phyloP scores from a whole-genome alignment of 164 flowering plant genomes.

The Taxillus chinensis region DNA sequence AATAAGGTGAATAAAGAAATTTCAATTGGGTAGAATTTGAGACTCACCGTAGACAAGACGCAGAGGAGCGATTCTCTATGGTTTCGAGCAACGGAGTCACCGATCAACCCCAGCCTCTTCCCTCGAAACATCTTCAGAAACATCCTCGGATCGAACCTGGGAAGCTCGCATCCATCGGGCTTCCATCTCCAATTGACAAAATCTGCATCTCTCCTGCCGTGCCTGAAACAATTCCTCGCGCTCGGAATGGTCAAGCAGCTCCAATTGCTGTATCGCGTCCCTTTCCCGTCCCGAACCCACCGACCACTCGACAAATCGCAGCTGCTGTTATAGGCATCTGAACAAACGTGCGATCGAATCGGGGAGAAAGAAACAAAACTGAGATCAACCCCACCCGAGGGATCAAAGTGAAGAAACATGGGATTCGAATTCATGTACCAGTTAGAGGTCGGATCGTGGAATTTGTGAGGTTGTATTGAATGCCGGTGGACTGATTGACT shows the following conservation, averaged over 20 bases:
- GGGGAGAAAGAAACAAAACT: too few species aligned
- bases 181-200: conserved; percentile 82
- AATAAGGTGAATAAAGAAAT: not conserved
- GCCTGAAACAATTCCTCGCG: conserved; percentile 69
- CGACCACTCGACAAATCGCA: conserved; percentile 64
- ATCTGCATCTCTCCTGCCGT: conserved; percentile 52
- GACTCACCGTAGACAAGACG: conserved; percentile 57
- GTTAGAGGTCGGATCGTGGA: too few species aligned
- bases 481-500: not conserved
- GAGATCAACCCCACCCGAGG: too few species aligned
- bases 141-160: conserved; percentile 43
- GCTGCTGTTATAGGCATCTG: not conserved
- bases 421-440: too few species aligned
- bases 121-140: conserved; percentile 49
- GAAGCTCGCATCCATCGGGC: conserved; percentile 62
- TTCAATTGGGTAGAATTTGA: not conserved
- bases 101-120: conserved; percentile 65
- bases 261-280: conserved; percentile 55
- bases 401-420: too few species aligned
- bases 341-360: too few species aligned
- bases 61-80: conserved; percentile 81
- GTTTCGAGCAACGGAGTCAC: conserved; percentile 73
- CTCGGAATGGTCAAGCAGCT: conserved; percentile 69
- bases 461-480: not conserved
- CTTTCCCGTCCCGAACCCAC: conserved; percentile 54